Percentiles rank a stretch among this genome's conserved stretches.
These are phyloP conservation scores for Ensete glaucum DNA, from an alignment of 176 grass and related monocot genomes.

Conservation along the genomic window DNA sequence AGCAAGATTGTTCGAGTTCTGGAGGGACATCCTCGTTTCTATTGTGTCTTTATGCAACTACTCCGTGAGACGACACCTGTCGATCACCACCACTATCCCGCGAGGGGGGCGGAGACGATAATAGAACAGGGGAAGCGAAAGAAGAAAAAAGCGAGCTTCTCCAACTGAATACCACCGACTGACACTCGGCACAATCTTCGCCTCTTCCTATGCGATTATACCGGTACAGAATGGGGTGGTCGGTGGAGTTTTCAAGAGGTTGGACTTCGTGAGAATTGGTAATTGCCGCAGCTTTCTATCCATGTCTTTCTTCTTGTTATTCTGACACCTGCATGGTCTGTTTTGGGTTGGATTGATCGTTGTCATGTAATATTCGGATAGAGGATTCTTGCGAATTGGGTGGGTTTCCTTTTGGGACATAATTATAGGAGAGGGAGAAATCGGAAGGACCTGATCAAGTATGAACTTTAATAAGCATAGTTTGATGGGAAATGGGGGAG, in stretches of 20 bases:
- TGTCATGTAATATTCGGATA: not conserved
- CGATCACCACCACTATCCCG: not conserved
- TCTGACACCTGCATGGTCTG: not conserved
- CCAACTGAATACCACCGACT: not conserved
- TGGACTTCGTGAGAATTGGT: not conserved
- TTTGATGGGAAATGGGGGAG: not conserved
- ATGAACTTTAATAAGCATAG: not conserved
- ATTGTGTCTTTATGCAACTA: not conserved
- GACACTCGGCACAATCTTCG: not conserved
- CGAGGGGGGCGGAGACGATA: not conserved
- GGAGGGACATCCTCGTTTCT: not conserved
- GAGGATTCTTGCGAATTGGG: not conserved
- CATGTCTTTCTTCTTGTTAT: no score
- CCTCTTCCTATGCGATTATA: not conserved
- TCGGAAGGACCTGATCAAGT: not conserved
- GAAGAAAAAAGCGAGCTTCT: not conserved
- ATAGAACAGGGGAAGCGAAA: not conserved
- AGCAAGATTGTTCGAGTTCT: no score
- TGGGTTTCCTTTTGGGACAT: not conserved
- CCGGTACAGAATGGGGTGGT: no score
- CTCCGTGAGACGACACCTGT: not conserved
- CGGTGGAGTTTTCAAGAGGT: not conserved
- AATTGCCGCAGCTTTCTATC: not conserved
- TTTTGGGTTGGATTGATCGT: not conserved
- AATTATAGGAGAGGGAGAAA: not conserved